Evolutionary conservation across 768 basidiomycete genomes (phyloP), one percentile per base, ranked within the genome.

Genomic region (Pleurotus tuoliensis): DNA sequence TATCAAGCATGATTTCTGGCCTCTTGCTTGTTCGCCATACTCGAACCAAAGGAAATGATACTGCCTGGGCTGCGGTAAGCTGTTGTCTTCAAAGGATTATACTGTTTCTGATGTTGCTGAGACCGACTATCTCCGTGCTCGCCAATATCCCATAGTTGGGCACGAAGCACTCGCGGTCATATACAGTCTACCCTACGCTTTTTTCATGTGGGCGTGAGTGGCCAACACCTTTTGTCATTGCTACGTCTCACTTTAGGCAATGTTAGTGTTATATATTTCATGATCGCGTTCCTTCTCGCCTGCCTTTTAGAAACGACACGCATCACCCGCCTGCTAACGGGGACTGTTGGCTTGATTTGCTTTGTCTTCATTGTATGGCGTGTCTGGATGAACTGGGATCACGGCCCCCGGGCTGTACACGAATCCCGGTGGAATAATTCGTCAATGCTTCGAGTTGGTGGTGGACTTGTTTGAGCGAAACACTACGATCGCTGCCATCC

Each of bases 1-100:
- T 80, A 47, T 73, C 72, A 1, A 73, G 74, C 48, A 74, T 78
- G 58, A 62, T 81, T 25, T 67, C 79, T 9, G 74, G 74, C 15
- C 59, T 78, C 41, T 60, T 77, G 16, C 72, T 83, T 9, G 67
- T 73, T 45, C 72, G 77, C 1, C 73, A 77, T 47, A 72, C 73
- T 55, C 73, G 74, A 24, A 67, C 66, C 0, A 70, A 69, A 41
- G 61, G 62, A 2, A 65, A 66, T 27, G 66, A 64, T 8, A 64
- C 66, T 3, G 69, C 70, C 5, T 47, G 55, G 2, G 63, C 73
- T 52, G 71, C 72, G 27, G 81, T 81, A 24, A 8, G 37, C 52
- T 55, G n/a, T n/a, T n/a, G n/a, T n/a, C n/a, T n/a, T n/a, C n/a
- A n/a, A n/a, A n/a, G n/a, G n/a, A n/a, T n/a, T n/a, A n/a, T n/a